A percentile compares a stretch with the other conserved stretches of the same genome.
Conservation (phyloP, 805 yeast genomes). For the Metschnikowia lochheadii region DNA sequence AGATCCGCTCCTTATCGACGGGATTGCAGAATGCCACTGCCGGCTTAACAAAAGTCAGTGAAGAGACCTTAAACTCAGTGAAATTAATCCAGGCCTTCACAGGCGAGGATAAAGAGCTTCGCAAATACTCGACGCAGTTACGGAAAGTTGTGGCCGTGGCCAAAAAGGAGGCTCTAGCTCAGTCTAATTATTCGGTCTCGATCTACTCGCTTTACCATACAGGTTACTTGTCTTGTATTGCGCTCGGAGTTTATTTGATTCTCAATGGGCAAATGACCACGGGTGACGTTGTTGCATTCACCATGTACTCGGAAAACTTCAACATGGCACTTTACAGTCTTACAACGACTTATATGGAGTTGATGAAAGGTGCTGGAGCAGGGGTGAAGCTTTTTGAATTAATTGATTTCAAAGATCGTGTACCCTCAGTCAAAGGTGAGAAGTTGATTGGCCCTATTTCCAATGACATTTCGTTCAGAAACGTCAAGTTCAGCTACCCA, state of each 20-base stretch:
- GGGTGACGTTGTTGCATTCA: conserved; percentile 45
- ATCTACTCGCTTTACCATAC: conserved; percentile 40
- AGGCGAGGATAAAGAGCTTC: conserved; percentile 39
- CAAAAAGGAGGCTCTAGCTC: conserved; percentile 42
- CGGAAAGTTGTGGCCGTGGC: conserved; percentile 41
- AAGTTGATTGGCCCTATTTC: conserved; percentile 18
- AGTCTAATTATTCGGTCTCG: conserved; percentile 41
- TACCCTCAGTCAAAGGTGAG: conserved; percentile 34
- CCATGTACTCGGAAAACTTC: conserved; percentile 43
- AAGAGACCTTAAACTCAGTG: conserved; percentile 41
- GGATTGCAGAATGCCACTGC: conserved; percentile 43
- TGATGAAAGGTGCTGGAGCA: conserved; percentile 47
- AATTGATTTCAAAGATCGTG: conserved; percentile 35
- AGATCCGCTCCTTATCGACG: conserved; percentile 38
- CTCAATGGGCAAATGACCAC: conserved; percentile 43
- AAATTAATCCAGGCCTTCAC: conserved; percentile 43
- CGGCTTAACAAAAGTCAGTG: conserved; percentile 40
- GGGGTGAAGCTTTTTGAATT: conserved; percentile 41
- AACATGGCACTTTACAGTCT: conserved; percentile 42
- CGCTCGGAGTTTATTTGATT: conserved; percentile 41
- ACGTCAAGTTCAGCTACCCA: conserved; percentile 42
- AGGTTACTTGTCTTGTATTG: conserved; percentile 41
- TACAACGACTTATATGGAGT: conserved; percentile 43
- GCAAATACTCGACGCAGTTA: conserved; percentile 36
- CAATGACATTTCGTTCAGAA: conserved; percentile 36